Base-by-base conservation (phyloP, 768 basidiomycete species). In the Auriscalpium vulgare region DNA sequence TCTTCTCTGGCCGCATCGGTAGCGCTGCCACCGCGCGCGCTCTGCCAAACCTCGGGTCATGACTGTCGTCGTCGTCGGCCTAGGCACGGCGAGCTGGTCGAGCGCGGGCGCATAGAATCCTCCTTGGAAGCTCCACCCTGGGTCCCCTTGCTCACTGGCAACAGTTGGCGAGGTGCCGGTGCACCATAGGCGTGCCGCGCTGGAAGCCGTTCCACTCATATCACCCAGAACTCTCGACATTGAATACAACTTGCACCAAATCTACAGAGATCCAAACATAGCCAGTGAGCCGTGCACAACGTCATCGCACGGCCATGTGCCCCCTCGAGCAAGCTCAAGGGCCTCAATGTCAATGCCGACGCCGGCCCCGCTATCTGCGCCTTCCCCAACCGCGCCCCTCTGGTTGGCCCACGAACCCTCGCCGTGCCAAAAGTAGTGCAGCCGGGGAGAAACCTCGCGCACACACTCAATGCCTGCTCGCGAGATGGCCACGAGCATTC, bases 401-500 rank as follows among this genome's bases (percentile, higher is more conserved):
- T 17, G 40, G 40, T 43, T 43, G 40, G 40, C 13, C 40, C 13
- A 13, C 40, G 13, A 4, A 43, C 36, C 17, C 50, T 37, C 29
- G 37, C 21, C 35, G 9, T 17, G 50, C 11, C 14, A 17, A 40
- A 34, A 23, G 51, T 23, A 21, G 38, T 3, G 14, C 11, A 45
- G 8, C 4, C 8, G 19, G 17, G 51, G 51, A 43, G 51, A 44
- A 53, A 53, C 51, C 51, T 53, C 51, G 51, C 51, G n/a, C 40
- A 29, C 14, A 29, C 34, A 51, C 37, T 14, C 19, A 53, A 23
- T 6, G 19, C 38, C 16, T 8, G 37, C 44, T 53, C 51, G 51
- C 51, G 51, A 51, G 50, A 37, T 51, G 50, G 34, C 34, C 50
- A 51, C 50, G 50, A 53, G 21, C 16, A 53, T 23, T 44, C 51